These are phyloP conservation scores for Plasmodium chabaudi DNA, from an alignment of 169 alveolate genomes.

Conservation along the genomic window DNA sequence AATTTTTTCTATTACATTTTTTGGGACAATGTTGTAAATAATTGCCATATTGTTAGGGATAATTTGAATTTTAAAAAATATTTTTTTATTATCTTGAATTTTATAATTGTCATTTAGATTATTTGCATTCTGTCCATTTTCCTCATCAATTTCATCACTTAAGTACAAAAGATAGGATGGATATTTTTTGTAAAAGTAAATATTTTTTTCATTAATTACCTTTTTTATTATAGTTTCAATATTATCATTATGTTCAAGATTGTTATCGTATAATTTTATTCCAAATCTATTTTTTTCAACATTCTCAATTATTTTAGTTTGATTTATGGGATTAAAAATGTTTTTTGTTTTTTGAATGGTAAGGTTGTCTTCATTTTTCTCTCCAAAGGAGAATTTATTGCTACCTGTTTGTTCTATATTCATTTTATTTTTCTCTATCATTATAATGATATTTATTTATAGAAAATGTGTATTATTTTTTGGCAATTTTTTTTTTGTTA, in stretches of 20 bases:
- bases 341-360: no score
- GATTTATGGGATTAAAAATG: no score
- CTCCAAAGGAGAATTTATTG: no score
- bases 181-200: conserved; percentile 56
- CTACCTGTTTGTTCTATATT: no score
- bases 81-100: conserved; percentile 34
- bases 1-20: conserved; percentile 50
- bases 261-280: conserved; percentile 42
- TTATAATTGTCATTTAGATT: conserved; percentile 13
- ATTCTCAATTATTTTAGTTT: background rate
- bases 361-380: no score
- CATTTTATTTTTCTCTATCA: no score
- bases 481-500: no score
- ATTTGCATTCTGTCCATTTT: conserved; percentile 12
- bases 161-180: conserved; percentile 45
- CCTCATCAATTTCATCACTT: conserved; percentile 19
- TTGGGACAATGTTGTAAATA: conserved; percentile 44
- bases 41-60: conserved; percentile 43
- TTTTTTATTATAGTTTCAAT: conserved; percentile 40
- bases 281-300: conserved; percentile 32
- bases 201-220: conserved; percentile 51
- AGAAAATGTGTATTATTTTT: no score
- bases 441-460: no score
- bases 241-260: conserved; percentile 53
- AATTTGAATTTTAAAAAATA: conserved; percentile 61